A percentile compares a stretch with the other conserved stretches of the same genome.
Conservation (phyloP, 306 rosid genomes). For the Sesbania bispinosa region DNA sequence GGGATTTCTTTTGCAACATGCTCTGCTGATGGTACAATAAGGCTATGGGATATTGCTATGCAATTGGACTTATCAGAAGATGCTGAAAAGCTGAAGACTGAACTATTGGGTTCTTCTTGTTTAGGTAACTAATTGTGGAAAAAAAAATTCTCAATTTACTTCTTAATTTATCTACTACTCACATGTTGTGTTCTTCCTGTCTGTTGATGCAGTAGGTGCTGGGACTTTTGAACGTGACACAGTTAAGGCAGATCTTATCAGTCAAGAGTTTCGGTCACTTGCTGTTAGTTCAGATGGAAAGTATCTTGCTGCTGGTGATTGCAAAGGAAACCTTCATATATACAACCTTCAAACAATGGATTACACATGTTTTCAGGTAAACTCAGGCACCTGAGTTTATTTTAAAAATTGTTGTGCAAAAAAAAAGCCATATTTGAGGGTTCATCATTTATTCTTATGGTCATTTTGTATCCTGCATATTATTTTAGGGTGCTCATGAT, state of each 20-base stretch:
- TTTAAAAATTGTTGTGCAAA: conserved; percentile 17
- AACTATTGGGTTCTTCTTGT: conserved; percentile 37
- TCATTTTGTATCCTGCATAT: conserved; percentile 11
- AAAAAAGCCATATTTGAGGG: conserved; percentile 19
- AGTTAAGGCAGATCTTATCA: conserved; percentile 48
- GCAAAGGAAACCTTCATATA: conserved; percentile 70
- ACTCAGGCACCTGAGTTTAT: neutral
- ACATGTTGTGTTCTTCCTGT: conserved; percentile 21
- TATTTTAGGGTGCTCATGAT: conserved; percentile 69
- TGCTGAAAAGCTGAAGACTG: conserved; percentile 31
- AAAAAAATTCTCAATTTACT: neutral
- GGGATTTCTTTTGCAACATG: conserved; percentile 83
- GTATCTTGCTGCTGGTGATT: conserved; percentile 74
- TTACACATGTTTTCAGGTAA: conserved; percentile 67
- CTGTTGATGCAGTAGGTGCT: conserved; percentile 51
- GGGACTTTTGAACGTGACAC: conserved; percentile 66
- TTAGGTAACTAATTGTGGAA: conserved; percentile 49
- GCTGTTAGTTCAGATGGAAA: conserved; percentile 82
- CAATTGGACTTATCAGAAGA: conserved; percentile 43
- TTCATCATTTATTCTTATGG: conserved; percentile 2
- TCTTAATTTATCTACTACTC: conserved; percentile 7
- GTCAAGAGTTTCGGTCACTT: conserved; percentile 62
- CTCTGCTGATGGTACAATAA: conserved; percentile 72
- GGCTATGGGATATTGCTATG: conserved; percentile 82
- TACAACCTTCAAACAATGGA: conserved; percentile 61